These are phyloP conservation scores for Dichotomopilus funicola DNA, from an alignment of 2,329 filamentous ascomycete species.

Conservation along the genomic window DNA sequence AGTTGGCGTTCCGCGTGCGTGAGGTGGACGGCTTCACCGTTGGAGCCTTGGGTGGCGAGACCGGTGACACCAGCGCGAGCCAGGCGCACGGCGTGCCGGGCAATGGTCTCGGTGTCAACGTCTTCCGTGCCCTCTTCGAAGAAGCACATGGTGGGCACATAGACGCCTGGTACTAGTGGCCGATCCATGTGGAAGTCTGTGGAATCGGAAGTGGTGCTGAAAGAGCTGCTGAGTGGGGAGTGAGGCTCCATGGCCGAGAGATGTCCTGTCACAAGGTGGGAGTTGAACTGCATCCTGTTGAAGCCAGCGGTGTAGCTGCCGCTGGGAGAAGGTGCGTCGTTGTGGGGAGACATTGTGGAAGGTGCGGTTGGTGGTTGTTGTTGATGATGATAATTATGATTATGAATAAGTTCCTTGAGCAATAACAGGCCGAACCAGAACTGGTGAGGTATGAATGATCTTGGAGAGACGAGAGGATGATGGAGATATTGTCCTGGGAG, in stretches of 20 bases:
- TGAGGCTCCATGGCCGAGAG: slow-evolving; percentile 27
- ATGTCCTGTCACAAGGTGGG: slow-evolving; percentile 27
- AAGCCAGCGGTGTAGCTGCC: slow-evolving; percentile 40
- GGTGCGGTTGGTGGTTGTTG: background rate
- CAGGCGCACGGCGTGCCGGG: slow-evolving; percentile 59
- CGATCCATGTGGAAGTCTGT: slow-evolving; percentile 30
- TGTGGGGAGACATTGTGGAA: slow-evolving; percentile 40
- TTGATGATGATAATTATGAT: background rate
- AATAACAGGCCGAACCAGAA: background rate
- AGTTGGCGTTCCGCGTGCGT: slow-evolving; percentile 62
- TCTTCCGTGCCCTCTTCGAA: slow-evolving; percentile 61
- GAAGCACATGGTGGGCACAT: slow-evolving; percentile 69
- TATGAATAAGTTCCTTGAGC: no score
- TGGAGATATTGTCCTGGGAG: background rate
- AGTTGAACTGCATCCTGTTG: slow-evolving; percentile 30
- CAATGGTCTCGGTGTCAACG: slow-evolving; percentile 56
- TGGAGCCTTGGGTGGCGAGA: slow-evolving; percentile 71
- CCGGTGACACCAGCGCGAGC: slow-evolving; percentile 67
- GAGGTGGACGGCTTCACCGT: slow-evolving; percentile 76
- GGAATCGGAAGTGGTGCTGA: slow-evolving; percentile 33
- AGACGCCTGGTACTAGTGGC: slow-evolving; percentile 48
- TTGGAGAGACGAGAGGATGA: background rate
- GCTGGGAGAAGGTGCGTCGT: slow-evolving; percentile 40
- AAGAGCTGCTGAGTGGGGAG: slow-evolving; percentile 38
- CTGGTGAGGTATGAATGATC: background rate